Percentiles rank a stretch among this genome's conserved stretches.
phyloP scores from a whole-genome alignment of 2,329 filamentous ascomycete genomes.

The Hypoxylon sp. region DNA sequence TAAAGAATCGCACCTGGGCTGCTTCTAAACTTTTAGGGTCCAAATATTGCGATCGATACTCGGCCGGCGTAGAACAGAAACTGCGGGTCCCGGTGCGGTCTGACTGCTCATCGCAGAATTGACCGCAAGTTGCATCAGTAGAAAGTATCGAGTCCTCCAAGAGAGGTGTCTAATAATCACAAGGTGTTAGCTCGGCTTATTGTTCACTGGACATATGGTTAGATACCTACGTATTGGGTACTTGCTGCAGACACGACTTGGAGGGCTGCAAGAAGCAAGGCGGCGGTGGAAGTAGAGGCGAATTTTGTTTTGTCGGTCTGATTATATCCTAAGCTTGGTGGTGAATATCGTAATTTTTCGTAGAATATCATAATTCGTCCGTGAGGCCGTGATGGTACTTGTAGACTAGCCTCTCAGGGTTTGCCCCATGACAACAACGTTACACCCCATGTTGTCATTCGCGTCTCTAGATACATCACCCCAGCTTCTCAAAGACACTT shows the following conservation, averaged over 20 bases:
- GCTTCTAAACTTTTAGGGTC: constrained; percentile 3
- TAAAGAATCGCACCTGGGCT: background rate
- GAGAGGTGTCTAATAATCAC: constrained; percentile 17
- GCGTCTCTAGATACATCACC: constrained; percentile 2
- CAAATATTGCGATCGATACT: constrained; percentile 29
- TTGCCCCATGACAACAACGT: constrained; percentile 8
- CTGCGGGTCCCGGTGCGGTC: constrained; percentile 30
- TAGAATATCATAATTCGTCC: background rate
- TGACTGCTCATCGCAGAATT: constrained; percentile 12
- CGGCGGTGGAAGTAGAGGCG: background rate
- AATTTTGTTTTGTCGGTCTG: constrained; percentile 10
- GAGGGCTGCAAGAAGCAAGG: constrained; percentile 2
- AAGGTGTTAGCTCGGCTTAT: background rate
- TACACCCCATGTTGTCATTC: constrained; percentile 1
- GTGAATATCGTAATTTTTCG: background rate
- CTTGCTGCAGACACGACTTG: constrained; percentile 17
- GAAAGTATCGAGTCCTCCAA: background rate
- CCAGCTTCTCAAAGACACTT: constrained; percentile 2
- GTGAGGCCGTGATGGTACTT: background rate
- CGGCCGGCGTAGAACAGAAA: constrained; percentile 31
- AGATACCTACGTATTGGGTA: background rate
- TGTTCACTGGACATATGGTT: background rate
- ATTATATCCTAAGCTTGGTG: background rate
- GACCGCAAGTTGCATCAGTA: constrained; percentile 13
- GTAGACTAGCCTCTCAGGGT: background rate